phyloP scores from a whole-genome alignment of 139 green algal genomes.

The Chlorella sorokiniana region DNA sequence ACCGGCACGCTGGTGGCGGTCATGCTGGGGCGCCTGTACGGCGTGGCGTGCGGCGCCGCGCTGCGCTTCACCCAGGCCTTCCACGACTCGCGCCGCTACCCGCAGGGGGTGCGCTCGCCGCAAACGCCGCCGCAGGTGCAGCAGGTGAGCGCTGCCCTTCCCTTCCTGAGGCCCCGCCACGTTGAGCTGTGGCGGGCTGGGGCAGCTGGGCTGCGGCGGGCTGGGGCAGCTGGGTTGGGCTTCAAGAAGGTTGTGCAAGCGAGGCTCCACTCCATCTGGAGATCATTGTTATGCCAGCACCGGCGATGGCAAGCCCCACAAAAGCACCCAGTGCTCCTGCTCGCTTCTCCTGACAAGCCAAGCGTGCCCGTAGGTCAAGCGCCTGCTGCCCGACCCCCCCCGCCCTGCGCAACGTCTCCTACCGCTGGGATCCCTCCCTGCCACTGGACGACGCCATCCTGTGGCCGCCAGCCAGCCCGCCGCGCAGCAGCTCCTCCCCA shows the following conservation, averaged over 20 bases:
- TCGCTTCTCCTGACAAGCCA: background rate
- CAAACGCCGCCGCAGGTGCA: slow-evolving; percentile 76
- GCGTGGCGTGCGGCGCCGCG: slow-evolving; percentile 62
- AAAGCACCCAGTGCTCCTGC: no score
- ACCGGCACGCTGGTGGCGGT: slow-evolving; percentile 63
- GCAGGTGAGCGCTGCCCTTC: slow-evolving; percentile 52
- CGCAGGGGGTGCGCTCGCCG: slow-evolving; percentile 76
- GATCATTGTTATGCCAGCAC: background rate
- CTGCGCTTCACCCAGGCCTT: slow-evolving; percentile 77
- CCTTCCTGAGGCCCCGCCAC: background rate
- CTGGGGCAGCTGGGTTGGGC: background rate
- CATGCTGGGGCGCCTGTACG: slow-evolving; percentile 78
- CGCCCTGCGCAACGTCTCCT: slow-evolving; percentile 13
- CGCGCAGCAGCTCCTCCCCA: slow-evolving; percentile 2
- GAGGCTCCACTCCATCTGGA: background rate
- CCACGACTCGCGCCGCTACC: slow-evolving; percentile 77
- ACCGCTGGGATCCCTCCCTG: slow-evolving; percentile 5
- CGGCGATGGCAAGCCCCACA: background rate
- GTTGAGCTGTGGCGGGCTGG: background rate
- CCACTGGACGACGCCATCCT: slow-evolving; percentile 24
- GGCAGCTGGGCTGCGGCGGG: background rate
- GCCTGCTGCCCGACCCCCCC: slow-evolving; percentile 39
- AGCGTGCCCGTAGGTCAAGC: slow-evolving; percentile 25
- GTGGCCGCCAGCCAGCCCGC: no score
- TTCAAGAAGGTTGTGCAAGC: background rate